Percentiles rank a stretch among this genome's conserved stretches.
phyloP scores from a whole-genome alignment of 73 alveolate species.

The Paraurostyla sp. region DNA sequence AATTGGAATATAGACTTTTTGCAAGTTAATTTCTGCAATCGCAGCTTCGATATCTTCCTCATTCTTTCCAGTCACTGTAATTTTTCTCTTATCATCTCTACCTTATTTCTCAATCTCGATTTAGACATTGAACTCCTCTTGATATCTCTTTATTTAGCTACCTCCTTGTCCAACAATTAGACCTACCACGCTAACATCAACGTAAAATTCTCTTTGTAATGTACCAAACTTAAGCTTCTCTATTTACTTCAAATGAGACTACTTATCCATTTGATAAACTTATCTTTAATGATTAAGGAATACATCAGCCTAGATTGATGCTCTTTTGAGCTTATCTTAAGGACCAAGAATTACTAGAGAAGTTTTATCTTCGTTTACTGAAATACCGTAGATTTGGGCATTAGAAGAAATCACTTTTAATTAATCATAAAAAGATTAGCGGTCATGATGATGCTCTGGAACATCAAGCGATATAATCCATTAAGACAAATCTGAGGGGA shows the following conservation, averaged over 20 bases:
- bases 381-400: slow-evolving; percentile 8
- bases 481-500: neutral
- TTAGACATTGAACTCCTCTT: neutral
- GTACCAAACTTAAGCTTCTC: neutral
- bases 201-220: neutral
- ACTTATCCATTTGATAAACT: neutral
- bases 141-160: neutral
- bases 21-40: neutral
- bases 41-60: slow-evolving; percentile 38
- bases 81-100: slow-evolving; percentile 3
- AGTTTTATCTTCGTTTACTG: neutral
- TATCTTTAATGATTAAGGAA: slow-evolving; percentile 44
- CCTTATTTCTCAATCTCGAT: slow-evolving; percentile 12
- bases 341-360: slow-evolving; percentile 29
- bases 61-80: neutral
- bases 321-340: slow-evolving; percentile 29
- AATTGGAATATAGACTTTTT: neutral
- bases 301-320: slow-evolving; percentile 23
- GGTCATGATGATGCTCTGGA: neutral
- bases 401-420: neutral
- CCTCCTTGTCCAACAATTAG: slow-evolving; percentile 47
- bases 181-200: slow-evolving; percentile 13
- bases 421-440: neutral
- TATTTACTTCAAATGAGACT: neutral
- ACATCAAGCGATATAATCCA: neutral